Evolutionary conservation across 1,284 basidiomycete genomes (phyloP).

Genomic region (Sporisorium iseilematis-ciliati): DNA sequence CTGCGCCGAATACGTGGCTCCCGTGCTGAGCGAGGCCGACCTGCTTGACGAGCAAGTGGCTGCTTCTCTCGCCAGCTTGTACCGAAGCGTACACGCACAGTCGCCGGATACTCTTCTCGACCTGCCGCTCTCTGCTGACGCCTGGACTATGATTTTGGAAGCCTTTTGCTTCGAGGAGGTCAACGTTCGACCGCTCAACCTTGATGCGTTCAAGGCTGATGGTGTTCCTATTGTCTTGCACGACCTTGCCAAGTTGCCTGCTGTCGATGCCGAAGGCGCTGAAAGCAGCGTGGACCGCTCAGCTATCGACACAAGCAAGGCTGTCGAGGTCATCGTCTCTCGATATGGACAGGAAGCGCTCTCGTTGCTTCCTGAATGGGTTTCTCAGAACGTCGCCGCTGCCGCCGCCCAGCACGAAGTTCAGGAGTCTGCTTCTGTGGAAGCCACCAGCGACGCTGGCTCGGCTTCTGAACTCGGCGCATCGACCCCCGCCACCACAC

Average conservation of each 20-base stretch:
- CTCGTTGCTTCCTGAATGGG: slow-evolving; percentile 34
- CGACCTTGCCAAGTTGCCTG: slow-evolving; percentile 34
- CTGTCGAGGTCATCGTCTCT: slow-evolving; percentile 20
- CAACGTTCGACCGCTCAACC: slow-evolving; percentile 36
- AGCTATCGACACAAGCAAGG: slow-evolving; percentile 15
- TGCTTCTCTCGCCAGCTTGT: slow-evolving; percentile 30
- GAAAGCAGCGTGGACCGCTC: slow-evolving; percentile 12
- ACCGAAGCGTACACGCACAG: slow-evolving; percentile 31
- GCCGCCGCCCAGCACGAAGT: slow-evolving; percentile 4
- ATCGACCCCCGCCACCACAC: slow-evolving; percentile 32
- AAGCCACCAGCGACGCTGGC: slow-evolving; percentile 19
- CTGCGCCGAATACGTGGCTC: slow-evolving; percentile 41
- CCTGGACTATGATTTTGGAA: slow-evolving; percentile 43
- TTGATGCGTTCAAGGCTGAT: slow-evolving; percentile 43
- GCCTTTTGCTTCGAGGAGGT: slow-evolving; percentile 53
- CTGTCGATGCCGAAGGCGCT: slow-evolving; percentile 3
- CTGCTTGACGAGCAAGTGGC: slow-evolving; percentile 47
- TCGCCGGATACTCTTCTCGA: slow-evolving; percentile 19
- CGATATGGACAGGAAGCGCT: slow-evolving; percentile 45
- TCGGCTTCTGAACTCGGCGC: slow-evolving; percentile 21
- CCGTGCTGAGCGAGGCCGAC: slow-evolving; percentile 32
- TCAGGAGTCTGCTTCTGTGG: slow-evolving; percentile 4
- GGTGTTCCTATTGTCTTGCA: slow-evolving; percentile 39
- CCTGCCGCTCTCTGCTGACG: slow-evolving; percentile 34
- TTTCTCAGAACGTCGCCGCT: slow-evolving; percentile 4